Conservation (phyloP, 805 yeast species). For the Maudiozyma pseudohumilis region DNA sequence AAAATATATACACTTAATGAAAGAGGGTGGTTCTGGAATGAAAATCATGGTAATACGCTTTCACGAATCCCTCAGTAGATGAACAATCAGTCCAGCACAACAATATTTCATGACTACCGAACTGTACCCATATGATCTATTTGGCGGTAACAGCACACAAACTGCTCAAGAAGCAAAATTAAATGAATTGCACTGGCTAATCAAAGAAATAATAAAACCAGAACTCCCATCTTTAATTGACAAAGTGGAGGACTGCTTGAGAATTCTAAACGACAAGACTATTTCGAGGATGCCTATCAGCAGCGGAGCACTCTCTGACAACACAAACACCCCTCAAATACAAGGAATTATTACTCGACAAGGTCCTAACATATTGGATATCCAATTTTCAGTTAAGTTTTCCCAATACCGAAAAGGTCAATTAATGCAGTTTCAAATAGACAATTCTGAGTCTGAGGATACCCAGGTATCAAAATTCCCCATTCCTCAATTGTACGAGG, state of each 20-base stretch:
- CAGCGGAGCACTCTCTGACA: constrained; percentile 5
- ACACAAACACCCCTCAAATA: constrained; percentile 21
- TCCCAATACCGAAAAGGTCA: constrained; percentile 35
- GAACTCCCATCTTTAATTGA: constrained; percentile 40
- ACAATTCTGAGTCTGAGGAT: constrained; percentile 3
- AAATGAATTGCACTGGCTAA: constrained; percentile 37
- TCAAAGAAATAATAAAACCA: constrained; percentile 37
- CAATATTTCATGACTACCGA: constrained; percentile 33
- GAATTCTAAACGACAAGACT: constrained; percentile 30
- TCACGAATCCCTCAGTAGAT: too few relatives aligned
- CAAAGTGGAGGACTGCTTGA: constrained; percentile 34
- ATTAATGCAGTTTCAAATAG: constrained; percentile 30
- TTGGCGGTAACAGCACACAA: constrained; percentile 17
- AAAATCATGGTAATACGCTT: too few relatives aligned
- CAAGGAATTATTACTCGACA: constrained; percentile 53
- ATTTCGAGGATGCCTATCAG: constrained; percentile 47
- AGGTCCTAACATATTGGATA: constrained; percentile 42
- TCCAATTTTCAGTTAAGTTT: constrained; percentile 33
- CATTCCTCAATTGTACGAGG: constrained; percentile 29
- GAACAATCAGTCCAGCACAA: too few relatives aligned
- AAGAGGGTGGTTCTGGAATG: too few relatives aligned
- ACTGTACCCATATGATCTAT: constrained; percentile 24
- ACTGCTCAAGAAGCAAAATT: not conserved
- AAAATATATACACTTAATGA: too few relatives aligned
- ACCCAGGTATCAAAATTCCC: constrained; percentile 29